These are phyloP conservation scores for Cladosporium cucumerinum DNA, from an alignment of 2,329 filamentous ascomycete genomes.

Conservation along the genomic window DNA sequence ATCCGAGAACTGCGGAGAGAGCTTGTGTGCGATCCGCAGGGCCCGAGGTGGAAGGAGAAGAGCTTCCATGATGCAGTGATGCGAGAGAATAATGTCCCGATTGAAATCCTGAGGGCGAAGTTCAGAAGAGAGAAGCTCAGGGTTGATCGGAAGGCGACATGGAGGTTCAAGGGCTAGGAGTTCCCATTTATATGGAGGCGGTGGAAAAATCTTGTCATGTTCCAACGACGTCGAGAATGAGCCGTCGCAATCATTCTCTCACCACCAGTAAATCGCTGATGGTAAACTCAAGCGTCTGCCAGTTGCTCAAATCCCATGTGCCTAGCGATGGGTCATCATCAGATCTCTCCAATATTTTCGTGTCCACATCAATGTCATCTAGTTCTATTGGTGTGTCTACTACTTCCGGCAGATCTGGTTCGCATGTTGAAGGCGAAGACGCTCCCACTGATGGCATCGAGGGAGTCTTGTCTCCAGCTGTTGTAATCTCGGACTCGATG, in stretches of 20 bases:
- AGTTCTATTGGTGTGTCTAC: background rate
- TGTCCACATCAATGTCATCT: background rate
- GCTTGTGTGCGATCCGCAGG: slow-evolving; percentile 38
- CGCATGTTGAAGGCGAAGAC: background rate
- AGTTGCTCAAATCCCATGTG: background rate
- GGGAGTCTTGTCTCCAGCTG: background rate
- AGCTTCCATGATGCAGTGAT: slow-evolving; percentile 56
- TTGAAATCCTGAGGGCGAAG: slow-evolving; percentile 53
- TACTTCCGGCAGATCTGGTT: background rate
- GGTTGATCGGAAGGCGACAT: background rate
- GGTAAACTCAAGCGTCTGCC: background rate
- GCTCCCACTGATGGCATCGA: background rate
- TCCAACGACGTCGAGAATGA: too few species aligned
- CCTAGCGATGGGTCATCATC: background rate
- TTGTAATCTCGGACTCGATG: background rate
- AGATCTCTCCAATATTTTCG: background rate
- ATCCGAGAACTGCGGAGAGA: slow-evolving; percentile 52
- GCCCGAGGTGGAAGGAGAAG: slow-evolving; percentile 45
- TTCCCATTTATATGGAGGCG: too few species aligned
- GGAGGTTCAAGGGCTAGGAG: background rate
- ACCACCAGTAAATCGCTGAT: background rate
- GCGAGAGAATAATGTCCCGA: slow-evolving; percentile 52
- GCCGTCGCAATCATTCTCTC: background rate
- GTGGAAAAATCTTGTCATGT: too few species aligned
- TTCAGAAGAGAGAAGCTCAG: slow-evolving; percentile 42